Base-by-base conservation (phyloP, 192 early-diverging fungal species). In the Gorgonomyces haynaldii region DNA sequence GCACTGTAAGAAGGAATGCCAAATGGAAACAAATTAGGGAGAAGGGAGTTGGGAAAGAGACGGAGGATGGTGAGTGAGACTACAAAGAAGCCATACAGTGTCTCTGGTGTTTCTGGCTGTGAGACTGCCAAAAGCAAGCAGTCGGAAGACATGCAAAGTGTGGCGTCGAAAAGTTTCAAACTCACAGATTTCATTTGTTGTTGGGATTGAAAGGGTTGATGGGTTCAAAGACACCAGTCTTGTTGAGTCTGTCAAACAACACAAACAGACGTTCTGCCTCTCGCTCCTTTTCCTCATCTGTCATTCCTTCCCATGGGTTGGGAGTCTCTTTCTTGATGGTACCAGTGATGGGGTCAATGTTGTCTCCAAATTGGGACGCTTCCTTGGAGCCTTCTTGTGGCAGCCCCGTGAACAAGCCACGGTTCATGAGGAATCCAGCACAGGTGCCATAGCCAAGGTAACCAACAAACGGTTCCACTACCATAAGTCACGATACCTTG, bases 221-320 rank as follows among this genome's bases (percentile, higher is more conserved):
- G n/a, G n/a, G n/a, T n/a, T n/a, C n/a, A n/a, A 97, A 84, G 2
- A 98, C 64, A 17, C 95, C 95, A 4, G 84, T 92, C 49, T 81
- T 82, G 45, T 96, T 88, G 27, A 96, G 65, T 50, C 86, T 73
- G 47, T 98, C 91, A 68, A 98, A 91, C 61, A 96, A 69, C 0
- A 91, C 91, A 70, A 96, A 81, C 57, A 98, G 56, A 20, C 76
- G 72, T 59, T 93, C 89, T 2, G 89, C 90, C 52, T 98, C 95
- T 28, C 81, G 65, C 54, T 95, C 90, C 56, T 95, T 96, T 58
- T 98, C 92, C 56, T 93, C 95, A 30, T 93, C 89, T 1, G 89
- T 95, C 88, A 98, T 89, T 10, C 76, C 69, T 4, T 79, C 74
- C 62, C 88, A 74, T 27, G 77, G 73, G 1, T 61, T 64, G 19